Evolutionary conservation across 106 monocot species (phyloP), one percentile per base, ranked within the genome.

Genomic region (Apostasia shenzhenica): DNA sequence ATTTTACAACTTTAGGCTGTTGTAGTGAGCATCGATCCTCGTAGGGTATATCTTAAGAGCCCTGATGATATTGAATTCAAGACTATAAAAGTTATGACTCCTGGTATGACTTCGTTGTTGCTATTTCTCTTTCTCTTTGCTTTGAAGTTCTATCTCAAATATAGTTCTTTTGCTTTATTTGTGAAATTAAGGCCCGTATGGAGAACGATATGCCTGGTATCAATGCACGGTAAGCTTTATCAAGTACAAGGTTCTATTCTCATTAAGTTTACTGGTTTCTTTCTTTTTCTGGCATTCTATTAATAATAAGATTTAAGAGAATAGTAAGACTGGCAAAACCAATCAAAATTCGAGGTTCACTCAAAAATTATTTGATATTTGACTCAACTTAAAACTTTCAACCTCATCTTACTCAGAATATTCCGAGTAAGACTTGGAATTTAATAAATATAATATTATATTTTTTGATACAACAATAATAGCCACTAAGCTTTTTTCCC

Each of bases 171-270:
- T 41, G 53, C 8, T 63, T 11, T 69, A 65, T 46, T 26, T 76
- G 48, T 59, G 67, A 39, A 54, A 77, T 67, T 78, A 71, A 99
- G 97, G 97, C 57, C 92, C 97, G 14, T 40, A 61, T 54, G 97
- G 97, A 70, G 92, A 99, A 90, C 83, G 88, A 67, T 99, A 99
- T 81, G 97, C 85, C 57, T 99, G 97, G 97, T 99, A 99, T 77
- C 97, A 99, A 55, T 99, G 97, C 83, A 92, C 90, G 48, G 97
- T 99, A 81, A 69, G 72, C 14, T 14, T 8, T 67, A 71, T 58
- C 9, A 26, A 8, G 46, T 37, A 42, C 44, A 10, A 26, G 3
- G 45, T 72, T 63, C 41, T 57, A 6, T 26, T 26, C 26, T 26
- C 26, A 26, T 26, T 26, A 26, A 26, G 26, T 26, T 26, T 26